phyloP scores from a whole-genome alignment of 345 rosid species.

The Salix udensis region DNA sequence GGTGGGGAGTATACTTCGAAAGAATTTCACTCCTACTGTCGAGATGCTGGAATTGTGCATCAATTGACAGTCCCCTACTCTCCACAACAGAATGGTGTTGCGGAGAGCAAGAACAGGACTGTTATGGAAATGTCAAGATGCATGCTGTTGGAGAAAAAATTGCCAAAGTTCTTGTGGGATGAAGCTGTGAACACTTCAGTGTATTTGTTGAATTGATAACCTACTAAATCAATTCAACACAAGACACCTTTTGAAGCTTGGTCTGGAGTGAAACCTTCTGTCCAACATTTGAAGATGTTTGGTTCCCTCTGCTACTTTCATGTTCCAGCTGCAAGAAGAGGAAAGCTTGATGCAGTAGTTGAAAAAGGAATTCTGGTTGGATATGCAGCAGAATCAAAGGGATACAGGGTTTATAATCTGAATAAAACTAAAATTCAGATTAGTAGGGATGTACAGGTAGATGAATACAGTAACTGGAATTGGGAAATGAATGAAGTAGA shows the following conservation, averaged over 20 bases:
- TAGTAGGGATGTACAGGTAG: background rate
- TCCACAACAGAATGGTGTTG: background rate
- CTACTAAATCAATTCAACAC: too few species aligned
- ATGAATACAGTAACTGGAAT: background rate
- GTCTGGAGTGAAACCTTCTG: background rate
- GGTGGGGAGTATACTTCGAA: too few species aligned
- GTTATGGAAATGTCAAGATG: too few species aligned
- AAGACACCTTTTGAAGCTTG: background rate
- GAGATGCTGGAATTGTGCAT: background rate
- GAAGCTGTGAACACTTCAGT: too few species aligned
- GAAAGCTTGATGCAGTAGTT: background rate
- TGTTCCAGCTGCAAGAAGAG: background rate
- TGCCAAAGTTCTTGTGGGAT: too few species aligned
- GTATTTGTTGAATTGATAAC: fast-evolving
- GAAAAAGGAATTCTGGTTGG: background rate
- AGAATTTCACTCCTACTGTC: background rate
- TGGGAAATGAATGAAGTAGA: background rate
- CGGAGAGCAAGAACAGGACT: background rate
- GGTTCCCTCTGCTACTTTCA: background rate
- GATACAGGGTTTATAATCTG: background rate
- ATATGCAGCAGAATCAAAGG: background rate
- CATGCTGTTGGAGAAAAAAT: too few species aligned
- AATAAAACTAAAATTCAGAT: background rate
- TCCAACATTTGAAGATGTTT: background rate
- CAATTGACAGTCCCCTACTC: background rate